These are phyloP conservation scores for Quercus robur DNA, from an alignment of 306 rosid genomes.

Conservation along the genomic window DNA sequence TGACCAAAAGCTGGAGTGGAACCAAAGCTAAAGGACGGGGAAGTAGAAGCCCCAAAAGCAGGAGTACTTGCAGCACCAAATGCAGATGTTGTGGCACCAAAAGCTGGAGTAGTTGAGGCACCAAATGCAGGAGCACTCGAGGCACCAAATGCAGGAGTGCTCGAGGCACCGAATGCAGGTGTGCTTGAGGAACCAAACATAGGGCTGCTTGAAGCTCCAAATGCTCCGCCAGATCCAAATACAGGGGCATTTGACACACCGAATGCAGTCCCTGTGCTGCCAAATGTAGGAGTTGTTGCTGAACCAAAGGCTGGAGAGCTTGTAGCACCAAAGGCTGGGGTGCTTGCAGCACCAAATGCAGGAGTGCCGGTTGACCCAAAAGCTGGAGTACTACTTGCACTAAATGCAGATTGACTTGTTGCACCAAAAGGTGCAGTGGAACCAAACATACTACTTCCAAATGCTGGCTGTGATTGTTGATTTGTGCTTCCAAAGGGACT, in stretches of 20 bases:
- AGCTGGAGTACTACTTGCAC: constrained; percentile 9
- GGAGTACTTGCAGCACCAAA: constrained; percentile 84
- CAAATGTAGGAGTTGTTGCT: constrained; percentile 64
- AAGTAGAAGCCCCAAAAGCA: constrained; percentile 62
- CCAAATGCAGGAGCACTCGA: constrained; percentile 62
- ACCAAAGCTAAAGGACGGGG: constrained; percentile 59
- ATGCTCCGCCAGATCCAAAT: constrained; percentile 74
- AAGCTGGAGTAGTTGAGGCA: constrained; percentile 37
- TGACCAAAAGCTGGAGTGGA: constrained; percentile 1
- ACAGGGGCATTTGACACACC: constrained; percentile 55
- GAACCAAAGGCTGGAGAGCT: constrained; percentile 64
- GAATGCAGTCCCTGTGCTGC: constrained; percentile 64
- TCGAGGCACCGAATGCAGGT: constrained; percentile 51
- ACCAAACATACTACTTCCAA: constrained; percentile 85
- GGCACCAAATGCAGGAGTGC: constrained; percentile 46
- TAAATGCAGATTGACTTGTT: constrained; percentile 60
- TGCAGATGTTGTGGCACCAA: constrained; percentile 62
- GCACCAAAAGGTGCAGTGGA: constrained; percentile 82
- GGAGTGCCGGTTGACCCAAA: no score
- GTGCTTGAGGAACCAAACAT: constrained; percentile 29
- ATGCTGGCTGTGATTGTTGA: constrained; percentile 85
- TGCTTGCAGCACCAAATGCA: no score
- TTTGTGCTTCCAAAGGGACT: constrained; percentile 73
- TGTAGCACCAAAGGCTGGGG: constrained; percentile 25
- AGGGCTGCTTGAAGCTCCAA: constrained; percentile 65